A percentile compares a stretch with the other conserved stretches of the same genome.
These are phyloP conservation scores for Phytopythium litorale DNA, from an alignment of 352 stramenopile species.

Conservation along the genomic window DNA sequence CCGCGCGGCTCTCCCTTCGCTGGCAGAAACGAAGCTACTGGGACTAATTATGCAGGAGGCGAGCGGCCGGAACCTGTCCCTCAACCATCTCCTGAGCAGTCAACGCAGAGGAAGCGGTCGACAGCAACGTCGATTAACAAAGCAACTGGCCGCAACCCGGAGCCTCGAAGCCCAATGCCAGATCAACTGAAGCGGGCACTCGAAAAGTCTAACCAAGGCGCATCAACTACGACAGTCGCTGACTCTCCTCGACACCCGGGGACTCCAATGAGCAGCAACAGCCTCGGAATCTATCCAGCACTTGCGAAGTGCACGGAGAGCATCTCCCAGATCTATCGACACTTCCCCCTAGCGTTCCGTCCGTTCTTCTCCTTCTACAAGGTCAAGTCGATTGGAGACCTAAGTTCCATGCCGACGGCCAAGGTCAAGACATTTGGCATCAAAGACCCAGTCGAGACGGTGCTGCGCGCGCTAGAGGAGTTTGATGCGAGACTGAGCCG, in stretches of 20 bases:
- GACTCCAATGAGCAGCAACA: not conserved
- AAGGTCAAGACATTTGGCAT: slow-evolving; percentile 58
- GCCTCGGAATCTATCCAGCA: slow-evolving; percentile 39
- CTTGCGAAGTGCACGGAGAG: slow-evolving; percentile 41
- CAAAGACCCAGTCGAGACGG: slow-evolving; percentile 49
- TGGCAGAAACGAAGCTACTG: not conserved
- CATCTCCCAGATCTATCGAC: slow-evolving; percentile 39
- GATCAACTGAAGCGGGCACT: not conserved
- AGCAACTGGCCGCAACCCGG: not conserved
- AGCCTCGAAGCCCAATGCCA: not conserved
- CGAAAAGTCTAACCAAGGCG: not conserved
- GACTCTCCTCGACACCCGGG: not conserved
- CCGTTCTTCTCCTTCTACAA: slow-evolving; percentile 62
- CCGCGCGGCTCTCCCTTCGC: not conserved
- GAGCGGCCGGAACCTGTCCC: not conserved
- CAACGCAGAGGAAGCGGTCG: no score
- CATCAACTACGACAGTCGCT: not conserved
- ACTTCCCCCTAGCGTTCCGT: slow-evolving; percentile 55
- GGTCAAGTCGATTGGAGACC: slow-evolving; percentile 65
- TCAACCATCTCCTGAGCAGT: not conserved
- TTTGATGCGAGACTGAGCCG: slow-evolving; percentile 39
- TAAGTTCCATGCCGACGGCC: slow-evolving; percentile 41
- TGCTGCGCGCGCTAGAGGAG: slow-evolving; percentile 50
- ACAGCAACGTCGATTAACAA: not conserved
- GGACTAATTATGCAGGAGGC: not conserved